Base-by-base conservation (phyloP, 169 alveolate genomes). In the Eimeria praecox region DNA sequence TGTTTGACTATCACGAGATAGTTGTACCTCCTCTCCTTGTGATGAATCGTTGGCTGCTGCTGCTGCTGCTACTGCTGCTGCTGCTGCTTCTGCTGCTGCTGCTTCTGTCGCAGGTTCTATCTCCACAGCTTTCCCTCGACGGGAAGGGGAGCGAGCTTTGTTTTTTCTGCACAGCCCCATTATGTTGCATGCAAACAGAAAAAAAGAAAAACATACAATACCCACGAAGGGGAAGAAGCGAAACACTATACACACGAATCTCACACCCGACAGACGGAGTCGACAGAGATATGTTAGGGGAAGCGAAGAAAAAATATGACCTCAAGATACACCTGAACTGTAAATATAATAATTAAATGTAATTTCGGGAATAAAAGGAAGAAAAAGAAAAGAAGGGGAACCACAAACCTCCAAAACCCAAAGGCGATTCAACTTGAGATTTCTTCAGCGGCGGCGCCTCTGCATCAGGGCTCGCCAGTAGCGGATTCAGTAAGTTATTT, bases 121-220 rank as follows among this genome's bases (percentile, higher is more conserved):
- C n/a, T 24, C 44, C 10, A 44, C 71, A 6, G 71, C 46, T 24
- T 30, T 49, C 4, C 38, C 35, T 30, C 90, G 90, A 20, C n/a
- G 42, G 69, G 90, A 22, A 8, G 90, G 90, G 71, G 69, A 27
- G 44, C 49, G 42, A 24, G 69, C 90, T 35, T 80, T 80, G 22
- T 16, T 80, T 35, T 80, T 80, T 35, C 46, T 18, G 38, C 90
- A 80, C 71, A 80, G 38, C 35, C 90, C 90, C 90, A 80, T 46
- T 42, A 27, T 77, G 90, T 40, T 75, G 86, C 86, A 20, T 75
- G 46, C 54, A 16, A 75, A 33, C n/a, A 33, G 22, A 46, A 75
- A 38, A 38, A 38, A 33, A 66, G 3, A 10, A 2, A 66, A 66
- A 66, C n/a, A 66, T 52, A 12, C 62, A 52, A 52, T 52, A 52